phyloP scores from a whole-genome alignment of 2,329 filamentous ascomycete species.

The Hypoxylon sp. region DNA sequence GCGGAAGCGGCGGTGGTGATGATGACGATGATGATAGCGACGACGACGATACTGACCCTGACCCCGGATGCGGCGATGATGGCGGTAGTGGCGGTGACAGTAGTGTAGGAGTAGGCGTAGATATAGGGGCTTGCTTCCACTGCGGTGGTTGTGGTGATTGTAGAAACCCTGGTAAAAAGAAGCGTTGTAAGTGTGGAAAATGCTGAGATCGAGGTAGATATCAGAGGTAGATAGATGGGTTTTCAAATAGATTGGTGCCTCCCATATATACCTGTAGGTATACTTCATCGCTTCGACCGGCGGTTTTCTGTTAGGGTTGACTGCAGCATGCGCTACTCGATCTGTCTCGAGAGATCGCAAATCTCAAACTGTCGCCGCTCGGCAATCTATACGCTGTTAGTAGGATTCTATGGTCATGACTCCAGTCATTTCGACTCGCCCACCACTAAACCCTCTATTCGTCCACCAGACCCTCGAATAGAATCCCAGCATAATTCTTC shows the following conservation, averaged over 20 bases:
- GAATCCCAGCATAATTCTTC: not conserved
- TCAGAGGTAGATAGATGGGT: not conserved
- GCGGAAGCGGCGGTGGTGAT: not conserved
- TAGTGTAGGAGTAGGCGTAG: constrained; percentile 10
- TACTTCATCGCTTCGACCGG: not conserved
- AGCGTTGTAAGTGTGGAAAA: constrained; percentile 3
- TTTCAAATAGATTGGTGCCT: not conserved
- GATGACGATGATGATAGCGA: not conserved
- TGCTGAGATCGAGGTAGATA: constrained; percentile 2
- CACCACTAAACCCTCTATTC: not conserved
- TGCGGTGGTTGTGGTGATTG: constrained; percentile 14
- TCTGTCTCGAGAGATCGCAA: no score
- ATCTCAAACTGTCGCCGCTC: no score
- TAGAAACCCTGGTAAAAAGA: constrained; percentile 7
- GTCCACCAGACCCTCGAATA: not conserved
- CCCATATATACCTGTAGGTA: not conserved
- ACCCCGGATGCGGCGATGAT: constrained; percentile 1
- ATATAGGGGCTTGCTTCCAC: constrained; percentile 14
- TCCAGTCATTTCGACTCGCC: not conserved
- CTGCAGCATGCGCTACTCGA: not conserved
- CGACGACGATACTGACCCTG: not conserved
- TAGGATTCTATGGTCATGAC: not conserved
- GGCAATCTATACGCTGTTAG: not conserved
- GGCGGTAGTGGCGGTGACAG: constrained; percentile 13
- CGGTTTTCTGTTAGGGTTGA: no score